Percentiles rank a stretch among this genome's conserved stretches.
Conservation (phyloP, 805 yeast species). For the Wickerhamomyces alni region DNA sequence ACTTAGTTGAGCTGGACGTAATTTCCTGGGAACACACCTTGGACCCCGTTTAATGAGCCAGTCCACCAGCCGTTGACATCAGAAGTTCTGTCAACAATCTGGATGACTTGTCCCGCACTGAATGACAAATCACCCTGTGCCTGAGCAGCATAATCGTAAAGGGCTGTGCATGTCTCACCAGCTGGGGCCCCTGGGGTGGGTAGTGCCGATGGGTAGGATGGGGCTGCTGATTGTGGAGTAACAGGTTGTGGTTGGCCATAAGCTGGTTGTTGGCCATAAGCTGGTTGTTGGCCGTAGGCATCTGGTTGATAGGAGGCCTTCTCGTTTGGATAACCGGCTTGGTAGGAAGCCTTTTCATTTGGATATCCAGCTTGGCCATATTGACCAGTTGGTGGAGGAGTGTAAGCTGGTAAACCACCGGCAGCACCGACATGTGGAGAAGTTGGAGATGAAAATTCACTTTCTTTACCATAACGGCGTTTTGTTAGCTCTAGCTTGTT, state of each 20-base stretch:
- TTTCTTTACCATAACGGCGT: slow-evolving; percentile 56
- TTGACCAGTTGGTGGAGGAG: slow-evolving; percentile 27
- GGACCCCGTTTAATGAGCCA: slow-evolving; percentile 74
- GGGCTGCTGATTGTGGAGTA: slow-evolving; percentile 29
- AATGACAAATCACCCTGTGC: slow-evolving; percentile 88
- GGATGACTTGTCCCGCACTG: slow-evolving; percentile 82
- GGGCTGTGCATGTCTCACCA: slow-evolving; percentile 72
- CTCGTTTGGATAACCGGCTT: slow-evolving; percentile 29
- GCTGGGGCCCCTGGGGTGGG: slow-evolving; percentile 32
- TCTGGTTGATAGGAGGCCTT: slow-evolving; percentile 24
- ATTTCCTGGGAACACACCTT: slow-evolving; percentile 95
- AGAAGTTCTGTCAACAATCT: slow-evolving; percentile 71
- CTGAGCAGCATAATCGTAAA: slow-evolving; percentile 89
- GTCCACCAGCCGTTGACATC: slow-evolving; percentile 99
- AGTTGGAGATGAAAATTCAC: slow-evolving; percentile 27
- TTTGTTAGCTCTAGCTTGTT: slow-evolving; percentile 77
- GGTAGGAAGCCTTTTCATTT: slow-evolving; percentile 24
- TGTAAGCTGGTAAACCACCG: slow-evolving; percentile 30
- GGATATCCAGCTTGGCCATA: slow-evolving; percentile 24
- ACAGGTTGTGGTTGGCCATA: slow-evolving; percentile 21
- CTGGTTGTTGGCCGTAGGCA: slow-evolving; percentile 13
- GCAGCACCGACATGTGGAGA: slow-evolving; percentile 18
- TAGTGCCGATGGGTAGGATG: slow-evolving; percentile 16
- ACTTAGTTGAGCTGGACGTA: slow-evolving; percentile 76
- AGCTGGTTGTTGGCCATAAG: slow-evolving; percentile 18